phyloP scores from a whole-genome alignment of 345 rosid species.

The Excoecaria agallocha region DNA sequence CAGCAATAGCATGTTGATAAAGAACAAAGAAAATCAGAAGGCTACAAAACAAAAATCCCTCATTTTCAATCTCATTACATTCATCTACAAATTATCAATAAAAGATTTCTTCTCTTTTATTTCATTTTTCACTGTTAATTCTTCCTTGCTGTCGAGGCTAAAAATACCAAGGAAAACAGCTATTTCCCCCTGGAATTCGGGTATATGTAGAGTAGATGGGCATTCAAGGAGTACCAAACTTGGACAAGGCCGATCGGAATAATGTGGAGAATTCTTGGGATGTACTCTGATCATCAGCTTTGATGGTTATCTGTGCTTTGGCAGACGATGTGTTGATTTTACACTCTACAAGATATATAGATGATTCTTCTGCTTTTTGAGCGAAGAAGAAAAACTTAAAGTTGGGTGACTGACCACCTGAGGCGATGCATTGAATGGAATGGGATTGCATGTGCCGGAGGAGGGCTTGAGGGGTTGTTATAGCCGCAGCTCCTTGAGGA shows the following conservation, averaged over 20 bases:
- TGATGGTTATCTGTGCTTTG: conserved; percentile 69
- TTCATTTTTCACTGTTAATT: neutral
- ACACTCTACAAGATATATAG: conserved; percentile 71
- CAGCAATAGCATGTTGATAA: neutral
- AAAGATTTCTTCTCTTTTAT: neutral
- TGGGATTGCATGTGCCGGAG: conserved; percentile 79
- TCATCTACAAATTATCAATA: conserved; percentile 23
- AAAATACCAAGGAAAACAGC: neutral
- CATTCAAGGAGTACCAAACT: conserved; percentile 44
- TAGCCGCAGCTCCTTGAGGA: conserved; percentile 66
- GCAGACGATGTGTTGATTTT: conserved; percentile 76
- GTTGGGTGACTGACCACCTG: conserved; percentile 88
- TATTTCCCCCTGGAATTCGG: no score
- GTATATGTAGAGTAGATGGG: neutral
- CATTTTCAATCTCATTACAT: conserved; percentile 20
- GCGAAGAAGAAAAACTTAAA: conserved; percentile 95
- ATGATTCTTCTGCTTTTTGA: conserved; percentile 71
- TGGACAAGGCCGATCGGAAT: conserved; percentile 67
- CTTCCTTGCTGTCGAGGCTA: neutral
- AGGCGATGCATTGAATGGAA: conserved; percentile 87
- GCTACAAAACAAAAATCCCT: neutral
- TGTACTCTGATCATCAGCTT: conserved; percentile 77
- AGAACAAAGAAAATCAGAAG: neutral
- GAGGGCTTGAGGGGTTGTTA: conserved; percentile 72
- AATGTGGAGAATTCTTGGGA: conserved; percentile 54